Conservation (phyloP, 176 grass and related monocot genomes). For the Dactylis glomerata region DNA sequence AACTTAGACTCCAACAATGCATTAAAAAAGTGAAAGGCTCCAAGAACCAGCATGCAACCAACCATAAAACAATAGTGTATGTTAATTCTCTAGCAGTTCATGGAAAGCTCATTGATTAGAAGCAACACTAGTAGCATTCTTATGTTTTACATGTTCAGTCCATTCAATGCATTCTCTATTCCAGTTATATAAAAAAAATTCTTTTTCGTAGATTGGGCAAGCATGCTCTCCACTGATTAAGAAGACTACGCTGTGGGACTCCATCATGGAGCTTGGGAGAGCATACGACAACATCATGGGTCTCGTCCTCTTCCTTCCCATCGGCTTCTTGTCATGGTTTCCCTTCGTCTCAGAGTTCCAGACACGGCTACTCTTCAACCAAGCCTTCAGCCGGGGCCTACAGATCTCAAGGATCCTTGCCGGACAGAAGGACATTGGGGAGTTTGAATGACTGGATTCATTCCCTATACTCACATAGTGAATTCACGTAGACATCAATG, state of each 20-base stretch:
- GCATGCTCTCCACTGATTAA: constrained; percentile 47
- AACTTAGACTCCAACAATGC: no score
- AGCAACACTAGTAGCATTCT: not conserved
- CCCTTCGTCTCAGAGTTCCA: constrained; percentile 98
- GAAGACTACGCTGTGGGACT: constrained; percentile 65
- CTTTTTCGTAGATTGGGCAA: constrained; percentile 65
- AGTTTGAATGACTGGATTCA: constrained; percentile 10
- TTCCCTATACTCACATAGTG: not conserved
- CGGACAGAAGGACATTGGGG: constrained; percentile 48
- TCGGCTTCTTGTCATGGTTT: constrained; percentile 88
- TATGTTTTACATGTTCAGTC: not conserved
- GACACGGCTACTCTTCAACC: constrained; percentile 89
- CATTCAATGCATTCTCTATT: not conserved
- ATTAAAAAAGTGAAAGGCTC: not conserved
- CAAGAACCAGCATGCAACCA: not conserved
- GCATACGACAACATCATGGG: constrained; percentile 87
- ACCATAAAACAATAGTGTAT: not conserved
- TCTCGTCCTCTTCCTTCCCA: constrained; percentile 72
- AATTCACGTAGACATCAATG: not conserved
- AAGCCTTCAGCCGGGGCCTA: constrained; percentile 90
- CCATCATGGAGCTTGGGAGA: constrained; percentile 93
- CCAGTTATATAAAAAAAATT: not conserved
- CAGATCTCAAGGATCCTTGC: constrained; percentile 93
- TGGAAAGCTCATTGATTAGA: not conserved
- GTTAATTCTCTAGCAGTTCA: not conserved